phyloP scores from a whole-genome alignment of 768 basidiomycete species.

The Russula griseocarnosa region DNA sequence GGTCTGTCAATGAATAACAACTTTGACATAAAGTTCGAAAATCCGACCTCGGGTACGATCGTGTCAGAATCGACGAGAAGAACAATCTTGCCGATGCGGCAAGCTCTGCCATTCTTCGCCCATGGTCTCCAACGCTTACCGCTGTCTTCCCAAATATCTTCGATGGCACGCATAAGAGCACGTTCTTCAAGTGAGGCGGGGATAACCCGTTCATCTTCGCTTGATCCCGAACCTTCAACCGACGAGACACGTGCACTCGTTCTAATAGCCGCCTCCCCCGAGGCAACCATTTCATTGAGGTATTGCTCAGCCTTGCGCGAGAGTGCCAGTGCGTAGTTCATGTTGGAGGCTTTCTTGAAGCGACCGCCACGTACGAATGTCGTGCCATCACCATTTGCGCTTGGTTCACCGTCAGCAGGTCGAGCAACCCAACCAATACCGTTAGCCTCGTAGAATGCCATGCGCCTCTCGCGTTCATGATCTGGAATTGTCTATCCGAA shows the following conservation, averaged over 20 bases:
- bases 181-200: constrained; percentile 46
- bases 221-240: constrained; percentile 29
- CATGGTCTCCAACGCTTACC: constrained; percentile 34
- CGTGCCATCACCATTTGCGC: constrained; percentile 38
- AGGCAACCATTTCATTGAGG: constrained; percentile 32
- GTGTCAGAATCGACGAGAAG: constrained; percentile 52
- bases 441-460: constrained; percentile 53
- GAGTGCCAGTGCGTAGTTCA: constrained; percentile 43
- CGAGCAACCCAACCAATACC: constrained; percentile 59
- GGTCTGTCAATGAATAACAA: constrained; percentile 12
- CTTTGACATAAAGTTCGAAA: neutral
- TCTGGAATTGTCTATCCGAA: constrained; percentile 37
- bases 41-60: constrained; percentile 41
- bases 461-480: constrained; percentile 45
- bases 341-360: constrained; percentile 49
- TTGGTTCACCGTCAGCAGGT: constrained; percentile 45
- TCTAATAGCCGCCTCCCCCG: constrained; percentile 5
- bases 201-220: constrained; percentile 30
- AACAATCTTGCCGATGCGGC: constrained; percentile 45
- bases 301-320: constrained; percentile 38
- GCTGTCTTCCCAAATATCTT: constrained; percentile 45
- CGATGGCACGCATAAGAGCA: constrained; percentile 48
- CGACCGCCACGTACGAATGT: constrained; percentile 46
- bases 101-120: constrained; percentile 40
- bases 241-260: constrained; percentile 31